Evolutionary conservation across 2,329 filamentous ascomycete genomes (phyloP).

Genomic region (Xylariales sp.): DNA sequence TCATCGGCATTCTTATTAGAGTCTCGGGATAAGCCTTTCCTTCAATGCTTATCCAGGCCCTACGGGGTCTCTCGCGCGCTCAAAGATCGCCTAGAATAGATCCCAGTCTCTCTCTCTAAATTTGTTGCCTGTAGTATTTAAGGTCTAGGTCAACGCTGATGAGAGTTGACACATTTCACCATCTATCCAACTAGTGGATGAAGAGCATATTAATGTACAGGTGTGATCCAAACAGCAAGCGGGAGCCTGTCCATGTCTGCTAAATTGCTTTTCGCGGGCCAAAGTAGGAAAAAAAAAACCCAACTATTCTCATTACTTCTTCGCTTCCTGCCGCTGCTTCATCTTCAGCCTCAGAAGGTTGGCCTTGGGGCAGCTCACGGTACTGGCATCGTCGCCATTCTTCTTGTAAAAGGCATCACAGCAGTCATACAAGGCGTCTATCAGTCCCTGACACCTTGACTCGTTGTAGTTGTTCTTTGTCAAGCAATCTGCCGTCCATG

Average conservation of each 20-base stretch:
- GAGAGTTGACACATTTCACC: slow-evolving; percentile 31
- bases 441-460: slow-evolving; percentile 69
- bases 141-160: slow-evolving; percentile 33
- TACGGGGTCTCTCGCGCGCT: slow-evolving; percentile 87
- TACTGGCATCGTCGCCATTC: slow-evolving; percentile 71
- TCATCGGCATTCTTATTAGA: slow-evolving; percentile 95
- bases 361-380: slow-evolving; percentile 82
- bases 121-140: slow-evolving; percentile 57
- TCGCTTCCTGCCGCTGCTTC: slow-evolving; percentile 59
- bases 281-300: too few relatives aligned
- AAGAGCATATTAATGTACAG: too few relatives aligned
- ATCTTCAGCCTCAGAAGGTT: slow-evolving; percentile 78
- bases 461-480: slow-evolving; percentile 82
- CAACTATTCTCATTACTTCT: slow-evolving; percentile 10
- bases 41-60: slow-evolving; percentile 93
- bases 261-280: too few relatives aligned
- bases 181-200: too few relatives aligned
- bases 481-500: slow-evolving; percentile 65
- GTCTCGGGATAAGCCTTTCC: slow-evolving; percentile 83
- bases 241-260: too few relatives aligned
- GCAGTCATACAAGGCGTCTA: slow-evolving; percentile 89
- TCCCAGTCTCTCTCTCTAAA: slow-evolving; percentile 62
- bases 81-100: slow-evolving; percentile 90
- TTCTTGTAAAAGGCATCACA: slow-evolving; percentile 83
- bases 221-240: too few relatives aligned